phyloP scores from a whole-genome alignment of 108 stramenopile genomes.

The Nitzschia putrida region DNA sequence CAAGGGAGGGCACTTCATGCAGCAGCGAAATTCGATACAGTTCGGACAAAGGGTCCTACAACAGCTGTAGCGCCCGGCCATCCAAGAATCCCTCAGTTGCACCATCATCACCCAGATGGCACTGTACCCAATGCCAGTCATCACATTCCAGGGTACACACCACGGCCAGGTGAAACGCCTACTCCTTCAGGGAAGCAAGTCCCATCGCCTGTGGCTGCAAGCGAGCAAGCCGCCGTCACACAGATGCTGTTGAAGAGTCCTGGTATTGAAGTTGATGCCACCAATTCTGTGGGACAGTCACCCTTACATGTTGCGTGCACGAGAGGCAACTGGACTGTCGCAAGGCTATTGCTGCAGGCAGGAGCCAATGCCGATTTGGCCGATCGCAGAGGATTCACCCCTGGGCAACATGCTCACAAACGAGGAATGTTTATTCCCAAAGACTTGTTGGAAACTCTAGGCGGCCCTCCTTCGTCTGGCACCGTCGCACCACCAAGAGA shows the following conservation, averaged over 20 bases:
- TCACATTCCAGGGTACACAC: constrained; percentile 40
- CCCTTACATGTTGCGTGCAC: constrained; percentile 79
- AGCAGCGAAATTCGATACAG: constrained; percentile 80
- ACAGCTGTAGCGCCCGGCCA: constrained; percentile 28
- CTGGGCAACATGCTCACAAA: constrained; percentile 75
- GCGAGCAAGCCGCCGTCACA: constrained; percentile 37
- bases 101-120: constrained; percentile 44
- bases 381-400: constrained; percentile 79
- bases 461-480: constrained; percentile 51
- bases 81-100: constrained; percentile 23
- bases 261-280: constrained; percentile 79
- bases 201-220: not conserved
- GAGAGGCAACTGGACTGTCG: constrained; percentile 83
- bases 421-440: constrained; percentile 84
- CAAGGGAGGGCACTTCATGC: constrained; percentile 82
- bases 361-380: constrained; percentile 60
- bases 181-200: constrained; percentile 11
- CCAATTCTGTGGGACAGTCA: constrained; percentile 76
- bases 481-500: constrained; percentile 64
- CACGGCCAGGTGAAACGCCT: constrained; percentile 16
- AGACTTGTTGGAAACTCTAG: constrained; percentile 58
- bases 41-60: constrained; percentile 16
- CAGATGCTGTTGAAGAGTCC: constrained; percentile 61
- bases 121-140: constrained; percentile 36
- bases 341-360: constrained; percentile 62